Conservation (phyloP, 139 green algal genomes). For the Coelastrella sp. region DNA sequence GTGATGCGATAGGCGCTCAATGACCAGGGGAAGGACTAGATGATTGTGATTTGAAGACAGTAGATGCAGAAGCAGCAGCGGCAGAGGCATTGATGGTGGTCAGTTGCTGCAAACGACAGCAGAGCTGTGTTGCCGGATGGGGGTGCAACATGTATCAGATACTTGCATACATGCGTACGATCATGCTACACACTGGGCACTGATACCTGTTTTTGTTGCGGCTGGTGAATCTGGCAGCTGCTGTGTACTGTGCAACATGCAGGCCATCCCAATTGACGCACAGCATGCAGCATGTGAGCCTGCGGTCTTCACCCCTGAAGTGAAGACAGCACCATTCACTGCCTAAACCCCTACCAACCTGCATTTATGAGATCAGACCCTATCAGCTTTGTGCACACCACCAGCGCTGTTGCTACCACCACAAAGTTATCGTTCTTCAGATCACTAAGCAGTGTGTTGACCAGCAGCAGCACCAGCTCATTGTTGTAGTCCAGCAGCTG, state of each 20-base stretch:
- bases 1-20: slow-evolving; percentile 80
- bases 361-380: slow-evolving; percentile 89
- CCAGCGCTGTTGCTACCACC: slow-evolving; percentile 77
- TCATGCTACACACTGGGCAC: too few species aligned
- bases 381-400: slow-evolving; percentile 79
- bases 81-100: too few species aligned
- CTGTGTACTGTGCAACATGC: neutral
- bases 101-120: neutral
- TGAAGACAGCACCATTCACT: neutral
- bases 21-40: slow-evolving; percentile 51
- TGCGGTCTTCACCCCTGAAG: too few species aligned
- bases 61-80: neutral
- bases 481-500: slow-evolving; percentile 93
- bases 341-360: slow-evolving; percentile 25
- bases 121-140: neutral
- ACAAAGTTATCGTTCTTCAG: slow-evolving; percentile 95
- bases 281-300: neutral
- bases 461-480: slow-evolving; percentile 95
- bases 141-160: neutral
- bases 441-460: slow-evolving; percentile 96
- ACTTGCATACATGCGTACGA: too few species aligned
- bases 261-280: neutral
- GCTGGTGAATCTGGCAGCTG: too few species aligned
- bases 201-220: too few species aligned
- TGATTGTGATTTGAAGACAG: neutral